Evolutionary conservation across 495 filamentous ascomycete species (phyloP), one percentile per base, ranked within the genome.

Genomic region (Baudoinia panamericana): DNA sequence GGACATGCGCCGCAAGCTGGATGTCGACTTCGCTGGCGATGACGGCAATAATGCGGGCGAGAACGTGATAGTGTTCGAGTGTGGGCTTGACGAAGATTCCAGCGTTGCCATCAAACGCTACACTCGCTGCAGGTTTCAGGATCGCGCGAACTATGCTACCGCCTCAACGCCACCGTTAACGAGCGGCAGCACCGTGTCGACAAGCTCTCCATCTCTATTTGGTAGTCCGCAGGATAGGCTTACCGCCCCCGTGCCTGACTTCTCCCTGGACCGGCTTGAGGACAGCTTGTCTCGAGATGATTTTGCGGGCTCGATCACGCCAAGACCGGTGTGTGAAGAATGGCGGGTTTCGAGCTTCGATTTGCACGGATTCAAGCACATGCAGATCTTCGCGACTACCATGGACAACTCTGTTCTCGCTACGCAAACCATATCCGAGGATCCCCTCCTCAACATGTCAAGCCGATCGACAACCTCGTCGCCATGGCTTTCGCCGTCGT

Each of bases 1-100:
- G 90, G 80, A 94, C 50, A 96, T 96, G 87, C 73, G 76, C 38
- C 74, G 86, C 37, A 78, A 68, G 34, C 59, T 96, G 15, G 78
- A 85, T 54, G 82, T 93, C 6, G 90, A 97, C 56, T 97, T 93
- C 61, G 80, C 80, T 18, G 76, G 75, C 31, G 81, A 80, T 46
- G 84, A 92, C 59, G 71, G 76, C 12, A 61, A 66, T 31, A 75
- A 74, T 10, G 74, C 72, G 26, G 84, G 84, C 18, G 86, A 94
- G 57, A 68, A 64, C 12, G 57, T 92, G 5, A 64, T 92, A 36
- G 73, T 93, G 2, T 68, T 93, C 39, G 69, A 71, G 8, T 82
- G 77, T 50, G 86, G 78, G 5, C 53, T 70, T 10, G 73, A 75
- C 25, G 76, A 79, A 39, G 67, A 61, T 12, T 52, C 62, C 30